These are phyloP conservation scores for Vairimorpha ceranae DNA, from an alignment of 371 early-diverging fungal species.

Conservation along the genomic window DNA sequence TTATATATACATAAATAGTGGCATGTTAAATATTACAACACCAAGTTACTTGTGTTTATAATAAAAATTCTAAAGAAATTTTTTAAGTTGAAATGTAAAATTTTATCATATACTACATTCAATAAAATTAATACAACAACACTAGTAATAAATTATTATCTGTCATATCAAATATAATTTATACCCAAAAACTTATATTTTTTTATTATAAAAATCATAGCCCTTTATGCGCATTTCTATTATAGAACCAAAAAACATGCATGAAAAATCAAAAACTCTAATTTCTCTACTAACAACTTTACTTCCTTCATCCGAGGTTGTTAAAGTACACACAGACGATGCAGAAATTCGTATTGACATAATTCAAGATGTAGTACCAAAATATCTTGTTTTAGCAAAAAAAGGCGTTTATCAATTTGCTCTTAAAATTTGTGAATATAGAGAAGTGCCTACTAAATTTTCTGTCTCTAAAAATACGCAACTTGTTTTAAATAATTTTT, in stretches of 20 bases:
- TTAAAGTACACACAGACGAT: background rate
- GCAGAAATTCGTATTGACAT: background rate
- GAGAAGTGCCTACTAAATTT: background rate
- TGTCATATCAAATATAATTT: too few relatives aligned
- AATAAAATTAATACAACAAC: too few relatives aligned
- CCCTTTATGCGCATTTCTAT: background rate
- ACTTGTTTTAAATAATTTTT: constrained; percentile 89
- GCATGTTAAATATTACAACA: too few relatives aligned
- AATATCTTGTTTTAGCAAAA: background rate
- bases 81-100: too few relatives aligned
- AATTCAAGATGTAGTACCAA: background rate
- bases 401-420: background rate
- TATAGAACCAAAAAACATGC: constrained; percentile 1
- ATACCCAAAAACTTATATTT: too few relatives aligned
- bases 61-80: too few relatives aligned
- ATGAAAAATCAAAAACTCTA: background rate
- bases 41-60: too few relatives aligned
- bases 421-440: background rate
- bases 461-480: constrained; percentile 68
- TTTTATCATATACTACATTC: too few relatives aligned
- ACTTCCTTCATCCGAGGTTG: background rate
- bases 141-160: too few relatives aligned
- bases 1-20: too few relatives aligned
- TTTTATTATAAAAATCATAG: too few relatives aligned
- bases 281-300: background rate